These are phyloP conservation scores for Apiosordaria backusii DNA, from an alignment of 495 filamentous ascomycete species.

Conservation along the genomic window DNA sequence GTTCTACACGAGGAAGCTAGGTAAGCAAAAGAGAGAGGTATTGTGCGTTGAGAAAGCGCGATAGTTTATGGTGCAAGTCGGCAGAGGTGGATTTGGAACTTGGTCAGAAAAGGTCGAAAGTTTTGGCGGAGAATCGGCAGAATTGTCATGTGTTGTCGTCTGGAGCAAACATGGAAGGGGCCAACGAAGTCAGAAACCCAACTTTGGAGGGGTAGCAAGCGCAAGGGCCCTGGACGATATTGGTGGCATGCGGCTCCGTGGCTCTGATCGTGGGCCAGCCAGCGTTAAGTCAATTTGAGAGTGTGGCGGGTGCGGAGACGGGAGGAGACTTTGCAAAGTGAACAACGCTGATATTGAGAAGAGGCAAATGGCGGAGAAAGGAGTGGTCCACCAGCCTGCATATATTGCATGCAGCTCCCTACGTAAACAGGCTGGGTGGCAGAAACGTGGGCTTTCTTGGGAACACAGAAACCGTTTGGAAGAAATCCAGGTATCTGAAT, in stretches of 20 bases:
- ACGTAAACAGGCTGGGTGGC: neutral
- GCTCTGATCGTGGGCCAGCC: neutral
- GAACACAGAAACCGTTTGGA: neutral
- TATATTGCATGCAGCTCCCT: conserved; percentile 4
- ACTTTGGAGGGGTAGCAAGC: conserved; percentile 1
- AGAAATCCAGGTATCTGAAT: too few relatives aligned
- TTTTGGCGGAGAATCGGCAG: neutral
- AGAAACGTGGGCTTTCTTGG: neutral
- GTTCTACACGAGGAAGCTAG: too few relatives aligned
- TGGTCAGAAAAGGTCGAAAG: neutral
- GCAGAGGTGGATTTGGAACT: neutral
- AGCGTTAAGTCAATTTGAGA: neutral
- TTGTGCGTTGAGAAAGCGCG: neutral
- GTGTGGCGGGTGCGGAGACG: neutral
- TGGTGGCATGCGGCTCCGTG: neutral
- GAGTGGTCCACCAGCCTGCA: neutral
- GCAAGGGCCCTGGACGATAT: neutral
- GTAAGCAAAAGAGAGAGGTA: neutral
- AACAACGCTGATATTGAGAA: neutral
- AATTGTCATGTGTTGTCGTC: neutral
- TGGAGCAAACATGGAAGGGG: neutral
- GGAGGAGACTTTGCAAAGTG: neutral
- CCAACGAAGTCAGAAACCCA: neutral
- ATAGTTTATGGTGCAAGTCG: neutral
- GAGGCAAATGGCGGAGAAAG: neutral